Conservation (phyloP, 2,329 filamentous ascomycete genomes). For the Pestalotiopsis sp. region DNA sequence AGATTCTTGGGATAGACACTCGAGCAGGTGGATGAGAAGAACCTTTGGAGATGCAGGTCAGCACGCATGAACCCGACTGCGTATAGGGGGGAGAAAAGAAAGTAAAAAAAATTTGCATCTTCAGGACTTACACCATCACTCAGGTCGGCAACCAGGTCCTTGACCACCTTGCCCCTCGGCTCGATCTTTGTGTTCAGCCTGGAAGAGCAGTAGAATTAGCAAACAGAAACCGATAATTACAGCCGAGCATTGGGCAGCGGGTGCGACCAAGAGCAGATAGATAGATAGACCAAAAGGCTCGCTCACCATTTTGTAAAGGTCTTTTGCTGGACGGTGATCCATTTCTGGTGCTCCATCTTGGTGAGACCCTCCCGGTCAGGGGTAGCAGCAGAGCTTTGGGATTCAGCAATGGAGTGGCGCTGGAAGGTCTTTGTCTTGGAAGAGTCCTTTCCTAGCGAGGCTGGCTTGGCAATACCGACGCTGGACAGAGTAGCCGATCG, state of each 20-base stretch:
- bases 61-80: neutral
- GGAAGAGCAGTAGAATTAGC: slow-evolving; percentile 12
- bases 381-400: slow-evolving; percentile 45
- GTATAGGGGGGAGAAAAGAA: neutral
- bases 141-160: slow-evolving; percentile 85
- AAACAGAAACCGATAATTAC: neutral
- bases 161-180: slow-evolving; percentile 75
- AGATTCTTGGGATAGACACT: slow-evolving; percentile 92
- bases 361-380: slow-evolving; percentile 48
- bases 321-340: slow-evolving; percentile 90
- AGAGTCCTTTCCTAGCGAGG: slow-evolving; percentile 23
- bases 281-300: slow-evolving; percentile 12
- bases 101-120: neutral
- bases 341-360: slow-evolving; percentile 67
- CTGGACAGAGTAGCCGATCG: slow-evolving; percentile 42
- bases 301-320: slow-evolving; percentile 96
- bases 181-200: slow-evolving; percentile 97
- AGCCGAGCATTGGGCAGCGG: slow-evolving; percentile 3
- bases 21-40: slow-evolving; percentile 93
- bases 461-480: slow-evolving; percentile 29
- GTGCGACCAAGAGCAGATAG: slow-evolving; percentile 6
- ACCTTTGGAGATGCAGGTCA: slow-evolving; percentile 56
- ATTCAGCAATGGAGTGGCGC: slow-evolving; percentile 31
- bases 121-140: slow-evolving; percentile 80
- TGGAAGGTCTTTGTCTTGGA: slow-evolving; percentile 32